Base-by-base conservation (phyloP, 1,284 basidiomycete genomes). In the Chalciporus sp. region DNA sequence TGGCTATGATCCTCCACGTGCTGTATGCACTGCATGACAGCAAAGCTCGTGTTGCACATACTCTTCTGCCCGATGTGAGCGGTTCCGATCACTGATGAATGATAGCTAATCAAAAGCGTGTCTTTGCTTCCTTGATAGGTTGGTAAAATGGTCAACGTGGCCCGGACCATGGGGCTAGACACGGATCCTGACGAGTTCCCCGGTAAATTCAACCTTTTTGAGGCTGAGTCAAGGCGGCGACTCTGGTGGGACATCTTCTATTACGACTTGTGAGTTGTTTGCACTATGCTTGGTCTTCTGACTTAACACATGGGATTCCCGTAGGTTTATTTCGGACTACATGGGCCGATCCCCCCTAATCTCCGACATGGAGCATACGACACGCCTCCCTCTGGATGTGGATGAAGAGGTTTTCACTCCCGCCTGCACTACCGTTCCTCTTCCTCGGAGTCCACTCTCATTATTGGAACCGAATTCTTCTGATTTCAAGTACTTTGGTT, bases 211-310 rank as follows among this genome's bases (percentile, higher is more conserved):
- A 65, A 73, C 59, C 58, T 80, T 68, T 82, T 80, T 52, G 80
- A 85, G 53, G 79, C 81, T 26, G 86, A 88, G 64, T 76, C 77
- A 60, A 76, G 84, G 58, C 72, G 84, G 55, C 73, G 83, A 61
- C 66, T 88, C 2, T 89, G 88, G 86, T 90, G 88, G 88, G 85
- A 88, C 54, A 74, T 88, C 10, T 79, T 82, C 65, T 87, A 81
- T 67, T 87, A 84, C 65, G 88, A 90, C 65, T 67, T 83, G 88
- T 89, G 65, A 65, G 84, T 79, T 49, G 42, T 48, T 58, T 54
- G 17, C 42, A 26, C 40, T 47, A 14, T 41, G 17, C 51, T 46
- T 48, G 45, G 47, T 45, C 40, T 39, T 29, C 23, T 48, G 28
- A 14, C 47, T 60, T 42, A 59, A n/a, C 49, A 56, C 52, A 47